Base-by-base conservation (phyloP, 192 early-diverging fungal species). In the Borealophlyctis nickersoniae region DNA sequence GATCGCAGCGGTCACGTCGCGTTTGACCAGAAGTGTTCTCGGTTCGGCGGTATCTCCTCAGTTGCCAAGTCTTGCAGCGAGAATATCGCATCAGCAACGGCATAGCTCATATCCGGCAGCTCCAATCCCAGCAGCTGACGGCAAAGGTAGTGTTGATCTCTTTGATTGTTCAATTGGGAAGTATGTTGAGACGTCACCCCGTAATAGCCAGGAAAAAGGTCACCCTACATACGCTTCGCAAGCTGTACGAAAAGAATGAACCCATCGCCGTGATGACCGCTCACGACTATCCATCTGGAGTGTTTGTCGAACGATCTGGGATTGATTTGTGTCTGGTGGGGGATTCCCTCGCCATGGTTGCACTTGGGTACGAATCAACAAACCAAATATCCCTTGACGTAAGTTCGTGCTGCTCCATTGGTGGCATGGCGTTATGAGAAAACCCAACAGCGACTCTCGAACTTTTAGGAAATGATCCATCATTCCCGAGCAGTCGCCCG, bases 311-410 rank as follows among this genome's bases (percentile, higher is more conserved):
- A 56, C 81, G 85, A 35, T 80, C 90, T 0, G 91, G 88, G 16
- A 82, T 94, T 60, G 97, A 99, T 63, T 84, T 92, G 67, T 80
- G 80, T 56, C 82, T 99, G 7, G 94, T 99, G 2, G 97, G 97
- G 22, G 97, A 98, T 73, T 93, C 91, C 1, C 75, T 98, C 53
- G 97, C 93, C 13, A 99, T 99, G 97, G 97, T 99, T 0, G 87
- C 91, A 4, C 75, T 99, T 49, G 96, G 96, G 4, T 87, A 91
- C 70, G 82, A 90, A 22, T 86, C 84, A 30, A 97, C 95, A 9
- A 90, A 89, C 50, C 81, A 81, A 51, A 78, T 95, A 32, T 95
- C 95, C 1, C 78, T 97, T 50, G 91, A 97, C 56, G 88, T 89
- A 73, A 78, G 82, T 68, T 64, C 39, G 14, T 34, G 59, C 34